These are phyloP conservation scores for Rhizopus sp. DNA, from an alignment of 371 early-diverging fungal genomes.

Conservation along the genomic window DNA sequence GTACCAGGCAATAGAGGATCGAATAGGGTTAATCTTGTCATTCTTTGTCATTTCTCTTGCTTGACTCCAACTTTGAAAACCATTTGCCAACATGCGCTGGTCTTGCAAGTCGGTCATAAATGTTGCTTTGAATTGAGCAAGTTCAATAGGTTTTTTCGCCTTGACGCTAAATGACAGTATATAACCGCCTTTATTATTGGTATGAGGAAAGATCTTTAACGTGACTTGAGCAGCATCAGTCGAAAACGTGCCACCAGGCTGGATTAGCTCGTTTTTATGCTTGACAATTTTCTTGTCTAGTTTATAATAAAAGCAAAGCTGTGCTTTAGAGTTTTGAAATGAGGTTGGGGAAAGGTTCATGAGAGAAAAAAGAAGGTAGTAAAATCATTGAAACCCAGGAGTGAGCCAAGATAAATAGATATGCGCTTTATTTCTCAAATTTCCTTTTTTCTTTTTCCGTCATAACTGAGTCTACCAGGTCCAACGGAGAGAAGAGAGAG, in stretches of 20 bases:
- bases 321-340: constrained; percentile 22
- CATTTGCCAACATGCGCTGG: constrained; percentile 55
- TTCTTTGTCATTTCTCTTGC: constrained; percentile 35
- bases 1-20: constrained; percentile 36
- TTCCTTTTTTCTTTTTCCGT: constrained; percentile 93
- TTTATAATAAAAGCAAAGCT: constrained; percentile 28
- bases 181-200: constrained; percentile 24
- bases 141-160: constrained; percentile 27
- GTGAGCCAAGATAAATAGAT: no score
- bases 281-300: constrained; percentile 12
- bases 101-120: constrained; percentile 33
- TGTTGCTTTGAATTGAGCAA: constrained; percentile 33
- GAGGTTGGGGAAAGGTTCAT: constrained; percentile 26
- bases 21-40: constrained; percentile 41
- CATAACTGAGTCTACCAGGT: constrained; percentile 88
- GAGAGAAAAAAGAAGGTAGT: constrained; percentile 6
- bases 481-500: constrained; percentile 87
- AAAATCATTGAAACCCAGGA: not conserved
- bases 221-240: constrained; percentile 23
- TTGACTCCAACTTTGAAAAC: constrained; percentile 64
- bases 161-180: constrained; percentile 21
- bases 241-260: constrained; percentile 19
- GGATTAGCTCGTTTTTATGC: constrained; percentile 21
- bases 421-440: constrained; percentile 5
- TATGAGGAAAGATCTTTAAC: constrained; percentile 13